Base-by-base conservation (phyloP, 805 yeast species). In the Candida nitratophila region DNA sequence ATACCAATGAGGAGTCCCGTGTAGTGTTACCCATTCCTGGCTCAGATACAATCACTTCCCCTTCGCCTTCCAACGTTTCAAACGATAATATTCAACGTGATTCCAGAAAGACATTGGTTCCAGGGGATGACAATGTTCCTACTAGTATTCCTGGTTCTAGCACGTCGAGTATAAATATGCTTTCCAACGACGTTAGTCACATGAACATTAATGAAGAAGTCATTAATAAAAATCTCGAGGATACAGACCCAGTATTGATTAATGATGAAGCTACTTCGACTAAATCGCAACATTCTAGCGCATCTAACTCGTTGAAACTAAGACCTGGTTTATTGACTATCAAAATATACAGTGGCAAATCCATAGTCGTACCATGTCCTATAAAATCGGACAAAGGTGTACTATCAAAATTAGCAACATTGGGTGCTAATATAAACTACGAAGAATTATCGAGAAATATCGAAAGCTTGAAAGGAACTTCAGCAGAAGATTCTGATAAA, bases 251-350 rank as follows among this genome's bases (percentile, higher is more conserved):
- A 5, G 63, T 62, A 15, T 42, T 60, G 50, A 62, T 54, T 24
- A 48, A 47, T 19, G 61, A 54, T 11, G 27, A 38, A 9, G 24
- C 39, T 14, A 39, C 2, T 41, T 16, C 31, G 15, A 29, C n/a
- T 16, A 43, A 37, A 35, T 16, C 2, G 30, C 30, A 22, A 8
- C 42, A 19, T 19, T 33, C 19, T 20, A 26, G 27, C 42, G 7
- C 27, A 26, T 35, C 31, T 26, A 41, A 33, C 26, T 4, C 29
- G 3, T 26, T 46, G 15, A 47, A 45, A 40, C 44, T 59, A 35
- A 68, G 65, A 29, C 89, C 91, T 0, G 96, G 96, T 2, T 68
- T 86, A 26, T 71, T 88, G 51, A 84, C 90, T 0, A 82, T 88
- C 24, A 85, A 86, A 57, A 74, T 88, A 11, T 86, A 86, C 57